Percentiles rank a stretch among this genome's conserved stretches.
Evolutionary conservation across 2,329 filamentous ascomycete species (phyloP).

Genomic region (Anisogramma anomala): DNA sequence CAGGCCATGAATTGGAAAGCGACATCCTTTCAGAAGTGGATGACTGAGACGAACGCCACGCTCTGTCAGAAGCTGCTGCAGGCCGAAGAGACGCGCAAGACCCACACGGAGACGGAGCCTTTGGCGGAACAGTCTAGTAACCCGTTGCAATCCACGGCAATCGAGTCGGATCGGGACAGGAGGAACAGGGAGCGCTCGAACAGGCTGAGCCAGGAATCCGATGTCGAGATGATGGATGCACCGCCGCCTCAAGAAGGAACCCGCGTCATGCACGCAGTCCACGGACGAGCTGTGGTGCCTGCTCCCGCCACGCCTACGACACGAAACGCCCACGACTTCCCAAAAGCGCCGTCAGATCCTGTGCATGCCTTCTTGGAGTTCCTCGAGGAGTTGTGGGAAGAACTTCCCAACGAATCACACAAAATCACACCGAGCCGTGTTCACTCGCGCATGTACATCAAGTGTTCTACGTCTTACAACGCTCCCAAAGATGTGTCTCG

Average conservation of each 20-base stretch:
- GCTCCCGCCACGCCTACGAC: background rate
- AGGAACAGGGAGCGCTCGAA: constrained; percentile 17
- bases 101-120: background rate
- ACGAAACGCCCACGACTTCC: constrained; percentile 4
- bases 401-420: constrained; percentile 21
- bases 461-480: constrained; percentile 31
- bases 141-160: constrained; percentile 12
- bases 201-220: constrained; percentile 17
- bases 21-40: constrained; percentile 39
- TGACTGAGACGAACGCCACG: constrained; percentile 22
- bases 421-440: constrained; percentile 22
- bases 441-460: constrained; percentile 24
- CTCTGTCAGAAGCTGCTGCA: constrained; percentile 2
- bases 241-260: constrained; percentile 14
- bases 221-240: constrained; percentile 20
- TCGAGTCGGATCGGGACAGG: constrained; percentile 12
- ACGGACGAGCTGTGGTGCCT: background rate
- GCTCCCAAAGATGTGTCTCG: constrained; percentile 29
- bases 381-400: constrained; percentile 19
- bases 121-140: background rate
- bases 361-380: constrained; percentile 13
- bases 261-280: constrained; percentile 6
- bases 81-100: constrained; percentile 2
- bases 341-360: constrained; percentile 10
- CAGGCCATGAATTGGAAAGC: constrained; percentile 29